Evolutionary conservation across 495 filamentous ascomycete species (phyloP), one percentile per base, ranked within the genome.

Genomic region (Aspergillus cavernicola): DNA sequence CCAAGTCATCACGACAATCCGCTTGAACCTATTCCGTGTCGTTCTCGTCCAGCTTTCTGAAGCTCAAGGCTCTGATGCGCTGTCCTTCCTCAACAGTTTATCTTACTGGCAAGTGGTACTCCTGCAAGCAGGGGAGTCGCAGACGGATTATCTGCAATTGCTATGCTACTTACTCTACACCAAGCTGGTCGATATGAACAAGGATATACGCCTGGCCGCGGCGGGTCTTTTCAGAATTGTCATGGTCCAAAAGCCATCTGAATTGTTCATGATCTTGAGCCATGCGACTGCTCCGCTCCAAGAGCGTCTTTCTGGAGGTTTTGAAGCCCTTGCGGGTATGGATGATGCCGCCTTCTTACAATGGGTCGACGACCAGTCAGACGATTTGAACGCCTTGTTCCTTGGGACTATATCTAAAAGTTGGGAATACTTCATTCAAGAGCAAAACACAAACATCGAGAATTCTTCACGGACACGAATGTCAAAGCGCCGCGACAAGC

Each of bases 51-150:
- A 86, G 50, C 75, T 98, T 13, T 95, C 90, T 3, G 90, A 96
- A 59, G 79, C 89, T 47, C 86, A 92, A 47, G 84, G 88, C 28
- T 54, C 69, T 8, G 81, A 88, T 28, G 79, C 86, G 4, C 66
- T 87, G 4, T 66, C 73, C 6, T 88, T 90, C 46, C 76, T 98
- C 66, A 77, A 89, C 35, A 92, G 89, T 59, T 79, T 98, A 57
- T 80, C 86, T 2, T 97, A 97, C 66, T 98, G 93, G 93, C 93
- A 97, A 64, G 88, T 87, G 11, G 87, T 95, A 20, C 79, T 97
- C 29, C 73, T 97, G n/a, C 82, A 83, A 26, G 80, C 86, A 23
- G 79, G 90, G 7, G 85, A 89, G 19, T 73, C 77, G 2, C 90
- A 95, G 45, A 81, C 85, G 18, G 83, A 87, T 11, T 86, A 88